Base-by-base conservation (phyloP, 805 yeast genomes). In the Wickerhamomyces alni region DNA sequence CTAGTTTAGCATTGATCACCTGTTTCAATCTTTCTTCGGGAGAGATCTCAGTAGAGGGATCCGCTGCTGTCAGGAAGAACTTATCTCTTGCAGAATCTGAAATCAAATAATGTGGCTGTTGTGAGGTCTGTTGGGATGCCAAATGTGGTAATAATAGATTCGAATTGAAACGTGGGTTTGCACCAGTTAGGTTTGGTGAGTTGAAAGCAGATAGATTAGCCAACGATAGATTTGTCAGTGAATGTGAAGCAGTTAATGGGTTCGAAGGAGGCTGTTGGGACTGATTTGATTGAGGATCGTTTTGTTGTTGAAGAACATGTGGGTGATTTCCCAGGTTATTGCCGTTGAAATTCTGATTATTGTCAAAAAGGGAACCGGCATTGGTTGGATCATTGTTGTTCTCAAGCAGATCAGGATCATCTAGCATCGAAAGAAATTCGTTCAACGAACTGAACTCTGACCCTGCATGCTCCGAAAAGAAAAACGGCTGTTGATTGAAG, bases 61-160 rank as follows among this genome's bases (percentile, higher is more conserved):
- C 98, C 0, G 97, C 97, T 0, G 98, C 98, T 0, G 97, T 91
- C 36, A 91, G 65, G 65, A 91, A 89, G 62, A 91, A 91, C 60
- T 88, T 88, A 57, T 89, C 97, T 47, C 87, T 73, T 1, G 96
- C 95, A 2, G 93, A 80, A 40, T 85, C 91, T 2, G 67, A 60
- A 33, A 54, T 52, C 34, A 43, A 55, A 29, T 45, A 47, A 8
- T 47, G 47, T 21, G 41, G 48, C 11, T 32, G 42, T 15, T 39
- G 39, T 11, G 38, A 38, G 4, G 38, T 37, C 12, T 36, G 47
- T n/a, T 38, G 45, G 8, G 39, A 42, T 4, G 27, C 33, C 13
- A 34, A 38, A 18, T 35, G 36, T 30, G 43, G 46, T n/a, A 31
- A n/a, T 7, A 31, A 17, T 5, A 16, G 29, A 24, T 40, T 40